Base-by-base conservation (phyloP, 202 grass and related monocot species). In the Schoenoplectus tabernaemontani region DNA sequence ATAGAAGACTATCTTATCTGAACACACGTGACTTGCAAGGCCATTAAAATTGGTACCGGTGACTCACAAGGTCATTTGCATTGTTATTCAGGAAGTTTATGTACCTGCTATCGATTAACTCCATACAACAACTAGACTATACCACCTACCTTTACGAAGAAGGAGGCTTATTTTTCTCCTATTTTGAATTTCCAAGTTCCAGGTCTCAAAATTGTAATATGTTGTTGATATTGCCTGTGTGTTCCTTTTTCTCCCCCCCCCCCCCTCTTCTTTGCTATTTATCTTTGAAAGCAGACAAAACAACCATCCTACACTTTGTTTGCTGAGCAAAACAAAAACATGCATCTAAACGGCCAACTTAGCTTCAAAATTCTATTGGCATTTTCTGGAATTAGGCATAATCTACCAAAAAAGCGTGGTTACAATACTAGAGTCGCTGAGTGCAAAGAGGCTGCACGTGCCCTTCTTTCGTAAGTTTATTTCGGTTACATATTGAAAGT, bases 351-450 rank as follows among this genome's bases (percentile, higher is more conserved):
- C 43, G 89, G 75, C 77, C 59, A 83, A 57, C 30, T 86, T 64
- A 57, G 88, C 71, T 98, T 91, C 91, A 98, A 95, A 87, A 92
- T 98, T 91, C 79, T 98, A 42, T 85, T 98, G 64, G 91, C 91
- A 78, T 95, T 98, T 91, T 98, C 96, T 77, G 96, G 91, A 48
- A 78, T 95, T 68, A 88, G 93, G 81, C 85, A 98, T 80, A 90
- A 92, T 82, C 86, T 98, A 62, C 90, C 88, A 9, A 95, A 94
- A 84, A 92, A 92, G 47, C 64, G 81, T 59, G 96, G 96, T 46
- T 98, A 98, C 54, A 95, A 98, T 64, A 91, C 72, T 0, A 87
- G 88, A 36, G 89, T 98, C 77, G 93, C 85, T 76, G 96, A 98
- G 67, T 98, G 91, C 85, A 89, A 90, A 89, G 86, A 92, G 56